A percentile compares a stretch with the other conserved stretches of the same genome.
These are phyloP conservation scores for Gymnopilus dilepis DNA, from an alignment of 768 basidiomycete genomes.

Conservation along the genomic window DNA sequence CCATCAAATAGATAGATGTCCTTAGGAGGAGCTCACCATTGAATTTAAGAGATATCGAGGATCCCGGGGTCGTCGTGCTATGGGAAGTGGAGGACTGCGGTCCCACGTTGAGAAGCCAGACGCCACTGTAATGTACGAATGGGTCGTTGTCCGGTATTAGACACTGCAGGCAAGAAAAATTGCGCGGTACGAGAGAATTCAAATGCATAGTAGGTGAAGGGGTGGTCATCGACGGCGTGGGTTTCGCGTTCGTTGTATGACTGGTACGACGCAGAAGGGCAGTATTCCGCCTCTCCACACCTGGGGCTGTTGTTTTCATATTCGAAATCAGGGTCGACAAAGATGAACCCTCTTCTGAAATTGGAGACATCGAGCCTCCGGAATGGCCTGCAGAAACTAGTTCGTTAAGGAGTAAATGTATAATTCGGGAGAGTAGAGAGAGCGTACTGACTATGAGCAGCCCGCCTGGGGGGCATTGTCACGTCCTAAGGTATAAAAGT, in stretches of 20 bases:
- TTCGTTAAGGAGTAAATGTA: not conserved
- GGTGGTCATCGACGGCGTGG: not conserved
- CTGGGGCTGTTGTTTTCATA: not conserved
- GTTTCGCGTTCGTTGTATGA: not conserved
- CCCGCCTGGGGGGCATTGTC: constrained; percentile 18
- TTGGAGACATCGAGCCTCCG: constrained; percentile 9
- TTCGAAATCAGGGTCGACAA: not conserved
- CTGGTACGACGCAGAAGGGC: not conserved
- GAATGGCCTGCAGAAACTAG: not conserved
- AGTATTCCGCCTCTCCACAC: not conserved
- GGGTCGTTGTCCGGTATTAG: constrained; percentile 42
- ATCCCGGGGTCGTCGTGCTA: constrained; percentile 36
- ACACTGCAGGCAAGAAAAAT: constrained; percentile 23
- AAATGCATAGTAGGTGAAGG: not conserved
- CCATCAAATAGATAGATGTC: not conserved
- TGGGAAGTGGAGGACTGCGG: constrained; percentile 39
- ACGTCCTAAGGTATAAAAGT: not conserved
- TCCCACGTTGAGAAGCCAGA: constrained; percentile 38
- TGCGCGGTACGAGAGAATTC: not conserved
- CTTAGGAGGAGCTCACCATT: constrained; percentile 35
- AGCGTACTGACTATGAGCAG: constrained; percentile 6
- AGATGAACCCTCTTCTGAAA: not conserved
- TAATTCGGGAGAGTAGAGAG: not conserved
- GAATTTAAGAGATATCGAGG: constrained; percentile 41
- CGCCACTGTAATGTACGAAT: constrained; percentile 38